Evolutionary conservation across 23 red algal genomes (phyloP).

Genomic region (Gracilaria caudata): DNA sequence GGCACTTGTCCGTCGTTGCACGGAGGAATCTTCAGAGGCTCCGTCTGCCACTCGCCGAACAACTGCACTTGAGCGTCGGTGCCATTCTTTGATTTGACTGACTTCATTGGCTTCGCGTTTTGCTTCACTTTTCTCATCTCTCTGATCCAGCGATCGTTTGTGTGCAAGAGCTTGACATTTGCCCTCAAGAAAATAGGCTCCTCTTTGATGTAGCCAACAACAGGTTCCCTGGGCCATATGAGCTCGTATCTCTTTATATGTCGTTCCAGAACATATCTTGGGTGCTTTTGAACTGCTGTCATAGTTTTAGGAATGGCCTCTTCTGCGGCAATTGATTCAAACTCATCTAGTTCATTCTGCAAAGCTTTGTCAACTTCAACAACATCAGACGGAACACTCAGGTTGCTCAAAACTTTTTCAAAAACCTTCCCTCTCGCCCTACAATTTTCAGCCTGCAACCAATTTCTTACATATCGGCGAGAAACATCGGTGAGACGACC

Average conservation of each 20-base stretch:
- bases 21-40: conserved; percentile 39
- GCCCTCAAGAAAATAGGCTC: conserved; percentile 82
- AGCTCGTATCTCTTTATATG: conserved; percentile 96
- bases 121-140: conserved; percentile 74
- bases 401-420: conserved; percentile 39
- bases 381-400: not conserved
- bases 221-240: conserved; percentile 64
- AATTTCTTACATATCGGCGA: conserved; percentile 65
- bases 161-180: conserved; percentile 79
- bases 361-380: conserved; percentile 2
- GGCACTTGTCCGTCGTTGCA: conserved; percentile 75
- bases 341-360: conserved; percentile 58
- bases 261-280: conserved; percentile 79
- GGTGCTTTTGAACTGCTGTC: conserved; percentile 78
- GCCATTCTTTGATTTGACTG: conserved; percentile 71
- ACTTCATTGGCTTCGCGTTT: conserved; percentile 73
- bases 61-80: conserved; percentile 63
- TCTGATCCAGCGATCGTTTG: conserved; percentile 89
- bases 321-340: conserved; percentile 32
- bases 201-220: conserved; percentile 70
- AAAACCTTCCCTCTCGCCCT: conserved; percentile 65
- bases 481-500: conserved; percentile 67
- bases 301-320: conserved; percentile 77
- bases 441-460: conserved; percentile 27
- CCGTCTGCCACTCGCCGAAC: conserved; percentile 95